Base-by-base conservation (phyloP, 331 rosid species). In the Erythrophleum ivorense region DNA sequence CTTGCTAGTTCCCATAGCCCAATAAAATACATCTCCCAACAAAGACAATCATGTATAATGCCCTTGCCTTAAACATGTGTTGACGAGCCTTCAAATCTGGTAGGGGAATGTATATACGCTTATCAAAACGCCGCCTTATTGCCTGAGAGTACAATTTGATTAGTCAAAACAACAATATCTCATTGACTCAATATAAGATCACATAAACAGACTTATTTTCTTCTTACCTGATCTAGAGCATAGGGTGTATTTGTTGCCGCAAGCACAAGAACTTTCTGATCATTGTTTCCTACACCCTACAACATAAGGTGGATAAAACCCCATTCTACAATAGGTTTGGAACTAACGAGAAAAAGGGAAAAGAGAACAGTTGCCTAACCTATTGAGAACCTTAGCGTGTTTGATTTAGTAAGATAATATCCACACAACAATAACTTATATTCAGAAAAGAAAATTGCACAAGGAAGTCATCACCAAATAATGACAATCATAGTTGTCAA, bases 221-320 rank as follows among this genome's bases (percentile, higher is more conserved):
- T 10, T 76, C 84, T 87, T 81, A 91, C 99, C 98, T 97, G 98
- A 85, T 97, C 99, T 65, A 97, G 79, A 70, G 99, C 95, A 86
- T 94, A 96, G 9, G 99, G 99, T n/a, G 99, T 94, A 86, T 94
- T 97, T 84, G 99, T 94, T 66, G 99, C 95, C 52, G 98, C 98
- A 80, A 97, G 98, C 86, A 97, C 98, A 70, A 97, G 97, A 88
- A 97, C 97, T 86, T 97, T 97, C 88, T 97, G 91, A 75, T 97
- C 99, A 85, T 88, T 92, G 91, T 87, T 53, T 78, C 97, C 98
- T 29, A 97, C 97, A 87, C 98, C 99, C 99, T 97, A 86, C 75
- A 78, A 54, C 10, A 68, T 59, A 80, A 76, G 76, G 85, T 19
- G 52, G 58, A 82, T 52, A 78, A 85, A 75, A 3, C 58, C 74